Conservation (phyloP, 148 eudicot species). For the Camellia sinensis region DNA sequence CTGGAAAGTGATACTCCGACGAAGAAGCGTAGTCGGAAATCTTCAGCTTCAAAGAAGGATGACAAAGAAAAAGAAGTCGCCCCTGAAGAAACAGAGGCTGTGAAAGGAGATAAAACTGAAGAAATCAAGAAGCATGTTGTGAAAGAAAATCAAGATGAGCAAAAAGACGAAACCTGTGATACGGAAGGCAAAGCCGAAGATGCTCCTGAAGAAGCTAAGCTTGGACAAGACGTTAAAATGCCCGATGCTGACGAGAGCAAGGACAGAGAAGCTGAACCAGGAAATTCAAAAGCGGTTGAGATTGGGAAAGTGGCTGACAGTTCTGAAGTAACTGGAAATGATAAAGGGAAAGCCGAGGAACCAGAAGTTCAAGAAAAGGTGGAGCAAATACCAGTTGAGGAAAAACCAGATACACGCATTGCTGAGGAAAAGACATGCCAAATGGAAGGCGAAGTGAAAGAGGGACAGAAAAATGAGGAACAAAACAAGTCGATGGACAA, state of each 20-base stretch:
- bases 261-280: slow-evolving; percentile 26
- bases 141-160: slow-evolving; percentile 19
- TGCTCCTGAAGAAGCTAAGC: slow-evolving; percentile 21
- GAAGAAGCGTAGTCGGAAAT: slow-evolving; percentile 30
- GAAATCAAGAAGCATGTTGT: slow-evolving; percentile 17
- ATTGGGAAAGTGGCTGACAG: slow-evolving; percentile 18
- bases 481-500: slow-evolving; percentile 16
- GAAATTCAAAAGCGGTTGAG: slow-evolving; percentile 14
- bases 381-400: slow-evolving; percentile 22
- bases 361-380: slow-evolving; percentile 16
- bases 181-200: slow-evolving; percentile 22
- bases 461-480: slow-evolving; percentile 26
- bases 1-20: slow-evolving; percentile 55
- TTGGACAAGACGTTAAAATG: slow-evolving; percentile 22
- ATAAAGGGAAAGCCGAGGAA: slow-evolving; percentile 20
- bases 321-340: slow-evolving; percentile 18
- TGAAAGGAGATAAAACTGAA: slow-evolving; percentile 8
- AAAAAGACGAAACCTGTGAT: slow-evolving; percentile 17
- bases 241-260: slow-evolving; percentile 24
- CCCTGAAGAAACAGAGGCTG: slow-evolving; percentile 19
- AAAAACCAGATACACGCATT: slow-evolving; percentile 25
- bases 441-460: slow-evolving; percentile 22
- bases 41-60: slow-evolving; percentile 11
- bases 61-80: slow-evolving; percentile 13
- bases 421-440: slow-evolving; percentile 23